Conservation (phyloP, 2,329 filamentous ascomycete species). For the Blastomyces percursus region DNA sequence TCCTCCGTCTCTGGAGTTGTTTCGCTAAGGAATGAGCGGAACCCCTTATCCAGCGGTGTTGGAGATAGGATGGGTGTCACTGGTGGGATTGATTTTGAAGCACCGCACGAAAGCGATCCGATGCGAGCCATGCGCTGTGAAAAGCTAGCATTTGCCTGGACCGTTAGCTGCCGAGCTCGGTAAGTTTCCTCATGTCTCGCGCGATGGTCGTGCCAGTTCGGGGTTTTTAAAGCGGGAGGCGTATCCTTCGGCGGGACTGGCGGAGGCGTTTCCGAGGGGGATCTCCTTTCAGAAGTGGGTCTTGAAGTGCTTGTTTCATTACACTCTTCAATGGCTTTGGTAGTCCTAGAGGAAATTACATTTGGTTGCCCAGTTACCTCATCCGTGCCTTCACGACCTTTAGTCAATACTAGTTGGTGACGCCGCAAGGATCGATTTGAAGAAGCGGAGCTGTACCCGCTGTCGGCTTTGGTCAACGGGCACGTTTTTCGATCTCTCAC, state of each 20-base stretch:
- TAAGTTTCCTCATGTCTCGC: neutral
- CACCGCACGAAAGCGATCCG: neutral
- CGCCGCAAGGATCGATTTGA: conserved; percentile 11
- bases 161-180: neutral
- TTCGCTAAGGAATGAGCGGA: neutral
- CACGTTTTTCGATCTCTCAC: conserved; percentile 14
- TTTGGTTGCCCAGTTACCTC: neutral
- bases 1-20: neutral
- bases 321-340: conserved; percentile 4
- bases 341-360: neutral
- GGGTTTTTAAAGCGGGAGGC: neutral
- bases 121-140: neutral
- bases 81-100: neutral
- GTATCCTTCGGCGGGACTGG: neutral
- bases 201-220: neutral
- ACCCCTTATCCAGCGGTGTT: neutral
- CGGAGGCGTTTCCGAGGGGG: neutral
- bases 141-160: neutral
- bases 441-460: conserved; percentile 30
- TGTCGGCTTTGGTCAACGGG: conserved; percentile 26
- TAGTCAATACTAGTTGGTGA: neutral
- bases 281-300: neutral
- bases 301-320: conserved; percentile 1
- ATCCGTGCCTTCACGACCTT: neutral
- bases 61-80: neutral